Evolutionary conservation across 2,329 filamentous ascomycete genomes (phyloP).

Genomic region (Penicillium nordicum): DNA sequence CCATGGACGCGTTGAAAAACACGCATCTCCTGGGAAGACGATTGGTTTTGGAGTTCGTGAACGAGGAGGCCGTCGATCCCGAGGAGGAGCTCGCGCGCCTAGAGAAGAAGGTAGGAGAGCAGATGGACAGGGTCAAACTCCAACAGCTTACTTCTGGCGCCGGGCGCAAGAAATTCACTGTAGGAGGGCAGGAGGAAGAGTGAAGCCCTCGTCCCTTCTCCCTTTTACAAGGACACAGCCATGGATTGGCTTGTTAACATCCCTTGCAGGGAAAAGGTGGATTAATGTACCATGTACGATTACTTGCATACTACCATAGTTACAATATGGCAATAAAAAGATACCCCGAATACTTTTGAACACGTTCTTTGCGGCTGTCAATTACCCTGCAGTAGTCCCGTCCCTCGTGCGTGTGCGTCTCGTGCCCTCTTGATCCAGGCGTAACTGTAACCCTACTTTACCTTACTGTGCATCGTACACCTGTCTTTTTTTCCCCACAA

Average conservation of each 20-base stretch:
- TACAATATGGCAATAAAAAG: slow-evolving; percentile 18
- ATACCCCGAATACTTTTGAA: slow-evolving; percentile 23
- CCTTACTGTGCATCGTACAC: slow-evolving; percentile 12
- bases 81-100: slow-evolving; percentile 97
- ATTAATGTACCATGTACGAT: slow-evolving; percentile 25
- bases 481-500: slow-evolving; percentile 15
- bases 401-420: slow-evolving; percentile 23
- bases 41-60: slow-evolving; percentile 87
- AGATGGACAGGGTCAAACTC: slow-evolving; percentile 85
- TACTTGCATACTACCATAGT: slow-evolving; percentile 26
- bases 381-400: slow-evolving; percentile 24
- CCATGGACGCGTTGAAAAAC: slow-evolving; percentile 83
- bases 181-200: slow-evolving; percentile 66
- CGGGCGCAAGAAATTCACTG: slow-evolving; percentile 82
- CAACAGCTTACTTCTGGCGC: slow-evolving; percentile 75
- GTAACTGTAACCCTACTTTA: slow-evolving; percentile 21
- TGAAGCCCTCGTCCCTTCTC: slow-evolving; percentile 32
- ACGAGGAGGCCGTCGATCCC: slow-evolving; percentile 81
- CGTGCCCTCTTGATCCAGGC: slow-evolving; percentile 29
- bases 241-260: slow-evolving; percentile 23
- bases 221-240: slow-evolving; percentile 31
- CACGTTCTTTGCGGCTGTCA: slow-evolving; percentile 39
- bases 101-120: slow-evolving; percentile 89
- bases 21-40: slow-evolving; percentile 89
- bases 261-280: slow-evolving; percentile 35